Conservation (phyloP, 2,329 filamentous ascomycete genomes). For the Monilinia polystroma region DNA sequence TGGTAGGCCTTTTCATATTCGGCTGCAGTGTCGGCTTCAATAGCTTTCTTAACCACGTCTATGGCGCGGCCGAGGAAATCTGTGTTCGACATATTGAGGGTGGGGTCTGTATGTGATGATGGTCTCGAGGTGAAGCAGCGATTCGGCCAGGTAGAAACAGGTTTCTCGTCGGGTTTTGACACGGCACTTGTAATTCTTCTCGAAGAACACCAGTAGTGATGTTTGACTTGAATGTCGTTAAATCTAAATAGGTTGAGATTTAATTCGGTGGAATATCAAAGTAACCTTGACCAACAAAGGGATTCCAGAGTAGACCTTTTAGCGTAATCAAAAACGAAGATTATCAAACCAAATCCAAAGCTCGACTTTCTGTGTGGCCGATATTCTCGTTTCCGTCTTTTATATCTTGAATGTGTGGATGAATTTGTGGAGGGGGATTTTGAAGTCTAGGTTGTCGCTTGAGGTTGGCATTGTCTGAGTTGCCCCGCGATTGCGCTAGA, state of each 20-base stretch:
- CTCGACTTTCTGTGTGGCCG: not conserved
- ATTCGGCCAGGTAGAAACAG: not conserved
- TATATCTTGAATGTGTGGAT: not conserved
- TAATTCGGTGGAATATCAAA: conserved; percentile 7
- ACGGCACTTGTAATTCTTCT: not conserved
- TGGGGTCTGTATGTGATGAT: conserved; percentile 1
- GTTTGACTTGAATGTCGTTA: conserved; percentile 3
- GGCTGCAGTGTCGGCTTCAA: conserved; percentile 90
- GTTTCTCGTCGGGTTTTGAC: not conserved
- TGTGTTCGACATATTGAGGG: conserved; percentile 77
- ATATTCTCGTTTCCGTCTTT: not conserved
- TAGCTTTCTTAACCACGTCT: conserved; percentile 94
- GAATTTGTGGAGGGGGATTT: conserved; percentile 19
- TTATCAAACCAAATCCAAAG: not conserved
- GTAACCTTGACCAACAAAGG: conserved; percentile 4
- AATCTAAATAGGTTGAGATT: conserved; percentile 8
- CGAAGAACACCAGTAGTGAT: not conserved
- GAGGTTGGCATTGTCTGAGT: conserved; percentile 20
- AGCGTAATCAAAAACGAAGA: not conserved
- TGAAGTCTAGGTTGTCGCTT: conserved; percentile 28
- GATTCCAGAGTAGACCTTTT: not conserved
- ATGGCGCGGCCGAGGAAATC: conserved; percentile 97
- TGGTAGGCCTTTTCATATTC: conserved; percentile 98
- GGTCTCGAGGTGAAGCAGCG: not conserved
- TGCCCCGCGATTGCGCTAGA: conserved; percentile 35